Evolutionary conservation across 2,329 filamentous ascomycete species (phyloP).

Genomic region (Trichophyton schoenleinii): DNA sequence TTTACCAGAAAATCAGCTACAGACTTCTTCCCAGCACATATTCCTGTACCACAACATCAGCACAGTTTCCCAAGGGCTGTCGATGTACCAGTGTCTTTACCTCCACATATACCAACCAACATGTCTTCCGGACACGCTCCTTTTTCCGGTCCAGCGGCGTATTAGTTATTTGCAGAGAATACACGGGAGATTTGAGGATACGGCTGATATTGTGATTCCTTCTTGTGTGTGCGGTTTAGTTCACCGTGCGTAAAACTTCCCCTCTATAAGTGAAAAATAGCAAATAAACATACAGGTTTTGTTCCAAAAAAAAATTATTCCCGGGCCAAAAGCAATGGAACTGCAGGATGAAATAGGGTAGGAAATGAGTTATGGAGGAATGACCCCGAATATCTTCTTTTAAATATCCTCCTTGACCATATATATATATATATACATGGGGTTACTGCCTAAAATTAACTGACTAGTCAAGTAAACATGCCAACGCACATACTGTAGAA

Average conservation of each 20-base stretch:
- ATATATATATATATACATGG: not conserved
- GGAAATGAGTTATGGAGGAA: not conserved
- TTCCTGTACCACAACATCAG: slow-evolving; percentile 43
- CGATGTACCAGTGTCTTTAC: slow-evolving; percentile 19
- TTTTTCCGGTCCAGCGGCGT: not conserved
- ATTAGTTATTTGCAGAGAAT: not conserved
- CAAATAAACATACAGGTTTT: not conserved
- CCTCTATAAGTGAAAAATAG: not conserved
- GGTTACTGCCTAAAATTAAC: not conserved
- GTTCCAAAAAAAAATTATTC: not conserved
- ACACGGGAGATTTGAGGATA: not conserved
- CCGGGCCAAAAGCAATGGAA: not conserved
- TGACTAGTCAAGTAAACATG: not conserved
- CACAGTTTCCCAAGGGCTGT: not conserved
- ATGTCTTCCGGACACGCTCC: slow-evolving; percentile 28
- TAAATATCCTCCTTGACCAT: not conserved
- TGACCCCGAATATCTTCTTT: not conserved
- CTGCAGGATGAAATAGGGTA: not conserved
- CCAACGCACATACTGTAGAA: not conserved
- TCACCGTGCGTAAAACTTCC: not conserved
- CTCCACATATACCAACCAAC: slow-evolving; percentile 41
- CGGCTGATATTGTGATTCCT: not conserved
- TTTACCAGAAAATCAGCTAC: slow-evolving; percentile 79
- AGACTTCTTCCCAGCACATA: slow-evolving; percentile 84
- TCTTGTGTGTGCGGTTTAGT: not conserved